These are phyloP conservation scores for Emergomyces africanus DNA, from an alignment of 2,329 filamentous ascomycete species.

Conservation along the genomic window DNA sequence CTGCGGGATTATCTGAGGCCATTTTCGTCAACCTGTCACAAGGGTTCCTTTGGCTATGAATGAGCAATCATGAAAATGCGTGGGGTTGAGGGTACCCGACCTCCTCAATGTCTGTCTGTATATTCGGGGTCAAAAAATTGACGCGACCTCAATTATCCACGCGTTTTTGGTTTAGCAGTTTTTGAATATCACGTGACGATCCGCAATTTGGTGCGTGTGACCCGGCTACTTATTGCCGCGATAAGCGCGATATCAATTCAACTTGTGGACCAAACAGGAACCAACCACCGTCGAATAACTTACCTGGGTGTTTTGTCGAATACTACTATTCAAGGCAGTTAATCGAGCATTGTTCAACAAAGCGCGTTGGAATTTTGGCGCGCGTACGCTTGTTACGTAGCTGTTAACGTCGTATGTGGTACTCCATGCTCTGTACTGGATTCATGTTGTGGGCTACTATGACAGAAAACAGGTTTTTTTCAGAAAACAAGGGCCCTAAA, in stretches of 20 bases:
- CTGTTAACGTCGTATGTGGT: too few species aligned
- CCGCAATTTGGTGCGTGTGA: not conserved
- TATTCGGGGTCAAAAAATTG: not conserved
- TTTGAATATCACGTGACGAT: not conserved
- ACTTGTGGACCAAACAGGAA: too few species aligned
- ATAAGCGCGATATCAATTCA: not conserved
- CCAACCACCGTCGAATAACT: too few species aligned
- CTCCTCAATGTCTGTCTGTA: not conserved
- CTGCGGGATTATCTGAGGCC: conserved; percentile 5
- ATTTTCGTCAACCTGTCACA: not conserved
- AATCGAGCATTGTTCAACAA: too few species aligned
- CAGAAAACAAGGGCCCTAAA: too few species aligned
- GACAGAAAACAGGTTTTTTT: too few species aligned
- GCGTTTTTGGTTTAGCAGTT: conserved; percentile 7
- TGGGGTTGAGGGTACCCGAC: not conserved
- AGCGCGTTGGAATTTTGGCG: too few species aligned
- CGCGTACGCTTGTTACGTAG: too few species aligned
- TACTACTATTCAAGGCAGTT: too few species aligned
- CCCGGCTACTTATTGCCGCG: not conserved
- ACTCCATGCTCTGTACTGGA: too few species aligned
- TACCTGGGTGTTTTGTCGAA: too few species aligned
- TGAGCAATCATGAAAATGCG: not conserved
- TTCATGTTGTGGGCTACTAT: too few species aligned
- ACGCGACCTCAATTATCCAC: conserved; percentile 1
- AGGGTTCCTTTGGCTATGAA: not conserved